Evolutionary conservation across 345 rosid species (phyloP).

Genomic region (Gossypium ekmanianum): DNA sequence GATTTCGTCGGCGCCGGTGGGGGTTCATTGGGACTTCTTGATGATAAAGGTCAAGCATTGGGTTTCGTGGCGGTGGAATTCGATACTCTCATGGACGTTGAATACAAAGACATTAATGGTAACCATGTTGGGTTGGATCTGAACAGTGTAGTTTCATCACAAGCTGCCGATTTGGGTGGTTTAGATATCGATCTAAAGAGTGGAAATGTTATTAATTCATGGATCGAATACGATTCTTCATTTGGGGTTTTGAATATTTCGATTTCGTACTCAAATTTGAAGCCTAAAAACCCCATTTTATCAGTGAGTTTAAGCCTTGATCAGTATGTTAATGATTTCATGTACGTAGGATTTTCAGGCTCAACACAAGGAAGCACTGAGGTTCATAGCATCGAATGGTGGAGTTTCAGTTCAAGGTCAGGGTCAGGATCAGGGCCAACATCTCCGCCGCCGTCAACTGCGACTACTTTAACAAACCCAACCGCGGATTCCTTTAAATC

Average conservation of each 20-base stretch:
- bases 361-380: slow-evolving; percentile 99
- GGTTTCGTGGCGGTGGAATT: slow-evolving; percentile 96
- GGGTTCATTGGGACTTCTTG: slow-evolving; percentile 66
- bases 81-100: slow-evolving; percentile 89
- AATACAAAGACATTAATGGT: slow-evolving; percentile 78
- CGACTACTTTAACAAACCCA: slow-evolving; percentile 58
- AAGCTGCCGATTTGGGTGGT: slow-evolving; percentile 61
- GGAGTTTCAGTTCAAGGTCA: slow-evolving; percentile 83
- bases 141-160: slow-evolving; percentile 64
- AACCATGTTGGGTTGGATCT: slow-evolving; percentile 97
- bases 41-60: slow-evolving; percentile 33
- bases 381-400: slow-evolving; percentile 87
- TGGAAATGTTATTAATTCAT: slow-evolving; percentile 75
- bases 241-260: slow-evolving; percentile 40
- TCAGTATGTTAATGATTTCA: slow-evolving; percentile 71
- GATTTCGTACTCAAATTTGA: slow-evolving; percentile 81
- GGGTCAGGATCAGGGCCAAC: slow-evolving; percentile 31
- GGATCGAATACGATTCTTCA: slow-evolving; percentile 76
- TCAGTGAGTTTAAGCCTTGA: slow-evolving; percentile 57
- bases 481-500: slow-evolving; percentile 60
- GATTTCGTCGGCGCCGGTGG: slow-evolving; percentile 74
- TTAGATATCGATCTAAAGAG: slow-evolving; percentile 82
- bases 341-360: slow-evolving; percentile 98
- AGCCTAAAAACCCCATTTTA: slow-evolving; percentile 67
- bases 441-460: slow-evolving; percentile 58